Percentiles rank a stretch among this genome's conserved stretches.
These are phyloP conservation scores for Torulaspora pretoriensis DNA, from an alignment of 1,139 yeast species.

Conservation along the genomic window DNA sequence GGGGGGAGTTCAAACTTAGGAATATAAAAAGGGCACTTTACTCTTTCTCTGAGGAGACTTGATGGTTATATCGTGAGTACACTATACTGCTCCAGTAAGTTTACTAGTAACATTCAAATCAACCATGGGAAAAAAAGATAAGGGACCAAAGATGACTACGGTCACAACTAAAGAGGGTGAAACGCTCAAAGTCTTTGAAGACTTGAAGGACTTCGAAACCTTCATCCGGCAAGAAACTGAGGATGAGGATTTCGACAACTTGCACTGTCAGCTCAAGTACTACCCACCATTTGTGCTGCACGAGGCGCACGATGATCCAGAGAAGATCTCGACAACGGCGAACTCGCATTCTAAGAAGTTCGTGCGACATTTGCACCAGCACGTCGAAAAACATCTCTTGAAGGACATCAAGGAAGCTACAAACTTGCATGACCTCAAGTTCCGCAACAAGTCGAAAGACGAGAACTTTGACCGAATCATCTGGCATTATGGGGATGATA, in stretches of 20 bases:
- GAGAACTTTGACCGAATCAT: conserved; percentile 46
- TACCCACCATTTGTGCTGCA: conserved; percentile 69
- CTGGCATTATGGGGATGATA: conserved; percentile 53
- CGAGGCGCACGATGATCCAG: conserved; percentile 65
- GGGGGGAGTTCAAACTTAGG: background rate
- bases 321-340: conserved; percentile 67
- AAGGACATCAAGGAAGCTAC: conserved; percentile 60
- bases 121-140: conserved; percentile 32
- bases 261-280: conserved; percentile 63
- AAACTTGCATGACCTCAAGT: conserved; percentile 51
- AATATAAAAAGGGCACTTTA: background rate
- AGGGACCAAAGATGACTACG: conserved; percentile 29
- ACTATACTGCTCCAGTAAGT: background rate
- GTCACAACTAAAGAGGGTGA: conserved; percentile 34
- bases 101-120: background rate
- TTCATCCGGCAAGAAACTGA: conserved; percentile 68
- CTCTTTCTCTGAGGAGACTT: background rate
- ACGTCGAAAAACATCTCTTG: conserved; percentile 64
- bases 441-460: conserved; percentile 47
- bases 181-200: conserved; percentile 49
- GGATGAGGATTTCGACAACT: conserved; percentile 68
- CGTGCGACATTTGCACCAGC: conserved; percentile 71
- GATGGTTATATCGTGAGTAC: background rate
- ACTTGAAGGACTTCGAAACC: conserved; percentile 56
- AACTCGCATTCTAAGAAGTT: conserved; percentile 69